Evolutionary conservation across 2,329 filamentous ascomycete species (phyloP), one percentile per base, ranked within the genome.

Genomic region (Ophiostoma angusticollis): DNA sequence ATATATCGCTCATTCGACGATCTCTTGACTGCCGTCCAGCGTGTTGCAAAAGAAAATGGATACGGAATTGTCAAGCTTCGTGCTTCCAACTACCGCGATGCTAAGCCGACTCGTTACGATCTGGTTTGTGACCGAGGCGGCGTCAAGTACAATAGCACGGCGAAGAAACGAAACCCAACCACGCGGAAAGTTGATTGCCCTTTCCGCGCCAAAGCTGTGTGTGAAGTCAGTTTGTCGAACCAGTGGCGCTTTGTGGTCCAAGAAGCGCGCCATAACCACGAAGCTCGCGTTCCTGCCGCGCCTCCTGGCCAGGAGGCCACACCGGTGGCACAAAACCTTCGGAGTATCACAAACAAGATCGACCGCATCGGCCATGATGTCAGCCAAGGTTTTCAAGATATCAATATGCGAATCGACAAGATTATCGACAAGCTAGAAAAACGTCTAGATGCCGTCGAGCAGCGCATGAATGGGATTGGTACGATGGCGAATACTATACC

Each of bases 191-290:
- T 77, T 40, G 72, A 77, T 53, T 77, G 72, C 41, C 72, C 72
- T 9, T 77, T 73, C 60, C 68, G 71, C 37, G 72, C 72, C 40
- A 77, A 77, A 58, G 72, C 72, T 18, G 72, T 77, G 17, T 77
- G 72, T 45, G 72, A 77, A 51, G 72, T 77, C 6, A 71, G 74
- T 52, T 60, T 77, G 9, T 67, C 67, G 30, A 74, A 76, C 45
- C 72, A 75, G 54, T 77, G 72, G 72, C 69, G 72, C n/a, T 77
- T 77, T 45, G 68, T 67, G 7, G 66, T 77, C 9, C 72, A 76
- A 44, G 70, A 74, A 41, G 54, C 63, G n/a, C 62, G 70, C 12
- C 72, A 77, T 52, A 77, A 77, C 53, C 72, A 77, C 51, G 72
- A 76, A 48, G 67, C 72, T 23, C 68, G 72, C 43, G 58, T 72